phyloP scores from a whole-genome alignment of 345 rosid genomes.

The Pugionium cornutum region DNA sequence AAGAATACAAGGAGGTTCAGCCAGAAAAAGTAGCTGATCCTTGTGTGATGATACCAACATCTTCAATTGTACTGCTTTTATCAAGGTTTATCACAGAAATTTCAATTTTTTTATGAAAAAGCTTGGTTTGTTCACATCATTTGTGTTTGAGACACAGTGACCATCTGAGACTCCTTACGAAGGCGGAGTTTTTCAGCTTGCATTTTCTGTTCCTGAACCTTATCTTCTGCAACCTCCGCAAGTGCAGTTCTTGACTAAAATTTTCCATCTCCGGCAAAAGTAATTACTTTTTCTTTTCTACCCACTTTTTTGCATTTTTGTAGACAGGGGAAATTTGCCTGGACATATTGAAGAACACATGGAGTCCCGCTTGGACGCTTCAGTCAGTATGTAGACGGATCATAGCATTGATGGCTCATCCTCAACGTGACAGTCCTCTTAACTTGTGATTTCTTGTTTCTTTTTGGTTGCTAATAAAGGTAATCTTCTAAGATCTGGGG shows the following conservation, averaged over 20 bases:
- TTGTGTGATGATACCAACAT: too few relatives aligned
- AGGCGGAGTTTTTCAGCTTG: slow-evolving; percentile 96
- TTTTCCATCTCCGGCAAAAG: slow-evolving; percentile 59
- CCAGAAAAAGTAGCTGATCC: too few relatives aligned
- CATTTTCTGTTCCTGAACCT: slow-evolving; percentile 91
- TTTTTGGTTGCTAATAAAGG: slow-evolving; percentile 45
- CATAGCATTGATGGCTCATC: slow-evolving; percentile 98
- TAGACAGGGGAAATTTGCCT: slow-evolving; percentile 98
- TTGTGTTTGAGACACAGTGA: slow-evolving; percentile 48
- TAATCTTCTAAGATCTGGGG: slow-evolving; percentile 90
- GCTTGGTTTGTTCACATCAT: background rate
- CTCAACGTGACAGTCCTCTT: slow-evolving; percentile 92
- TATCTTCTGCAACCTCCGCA: slow-evolving; percentile 99
- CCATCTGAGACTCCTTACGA: slow-evolving; percentile 98
- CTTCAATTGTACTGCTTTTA: too few relatives aligned
- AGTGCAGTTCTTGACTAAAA: slow-evolving; percentile 95
- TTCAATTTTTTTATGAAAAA: background rate
- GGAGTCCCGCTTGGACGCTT: slow-evolving; percentile 99
- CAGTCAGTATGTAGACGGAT: slow-evolving; percentile 95
- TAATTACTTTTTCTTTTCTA: background rate
- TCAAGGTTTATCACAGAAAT: slow-evolving; percentile 52
- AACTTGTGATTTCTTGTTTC: slow-evolving; percentile 37
- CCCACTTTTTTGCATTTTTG: background rate
- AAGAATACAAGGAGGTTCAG: too few relatives aligned
- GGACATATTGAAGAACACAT: slow-evolving; percentile 97